Percentiles rank a stretch among this genome's conserved stretches.
phyloP scores from a whole-genome alignment of 1,139 yeast genomes.

The Diutina mesorugosa region DNA sequence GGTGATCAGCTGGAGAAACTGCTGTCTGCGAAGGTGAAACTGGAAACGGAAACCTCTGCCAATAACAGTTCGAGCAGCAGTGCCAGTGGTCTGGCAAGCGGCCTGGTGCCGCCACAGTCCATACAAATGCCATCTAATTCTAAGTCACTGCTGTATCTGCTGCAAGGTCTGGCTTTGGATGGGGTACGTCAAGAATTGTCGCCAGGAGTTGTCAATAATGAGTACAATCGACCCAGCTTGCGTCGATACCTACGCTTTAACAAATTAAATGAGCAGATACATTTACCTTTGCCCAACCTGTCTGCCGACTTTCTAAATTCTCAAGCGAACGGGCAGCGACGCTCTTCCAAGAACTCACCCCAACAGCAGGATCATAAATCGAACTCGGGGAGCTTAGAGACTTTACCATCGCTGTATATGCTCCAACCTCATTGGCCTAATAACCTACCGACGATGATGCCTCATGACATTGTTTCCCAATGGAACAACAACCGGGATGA shows the following conservation, averaged over 20 bases:
- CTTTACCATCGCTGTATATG: background rate
- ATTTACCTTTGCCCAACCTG: background rate
- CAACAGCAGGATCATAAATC: background rate
- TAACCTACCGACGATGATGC: background rate
- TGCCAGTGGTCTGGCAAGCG: background rate
- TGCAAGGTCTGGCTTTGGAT: background rate
- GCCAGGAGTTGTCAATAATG: background rate
- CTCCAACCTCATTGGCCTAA: background rate
- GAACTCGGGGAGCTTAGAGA: background rate
- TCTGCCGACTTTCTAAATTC: background rate
- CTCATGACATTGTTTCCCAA: background rate
- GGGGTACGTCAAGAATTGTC: background rate
- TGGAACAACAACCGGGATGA: background rate
- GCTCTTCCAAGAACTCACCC: background rate
- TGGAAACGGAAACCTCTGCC: background rate
- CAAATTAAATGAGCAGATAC: background rate
- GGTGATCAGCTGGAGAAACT: background rate
- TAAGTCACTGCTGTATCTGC: background rate
- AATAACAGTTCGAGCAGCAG: background rate
- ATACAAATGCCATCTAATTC: background rate
- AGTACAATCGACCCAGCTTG: background rate
- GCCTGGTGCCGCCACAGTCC: background rate
- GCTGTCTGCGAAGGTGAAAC: background rate
- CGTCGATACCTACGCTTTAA: background rate
- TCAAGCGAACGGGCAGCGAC: background rate